Evolutionary conservation across 257 asterid species (phyloP), one percentile per base, ranked within the genome.

Genomic region (Forsythia viridissima): DNA sequence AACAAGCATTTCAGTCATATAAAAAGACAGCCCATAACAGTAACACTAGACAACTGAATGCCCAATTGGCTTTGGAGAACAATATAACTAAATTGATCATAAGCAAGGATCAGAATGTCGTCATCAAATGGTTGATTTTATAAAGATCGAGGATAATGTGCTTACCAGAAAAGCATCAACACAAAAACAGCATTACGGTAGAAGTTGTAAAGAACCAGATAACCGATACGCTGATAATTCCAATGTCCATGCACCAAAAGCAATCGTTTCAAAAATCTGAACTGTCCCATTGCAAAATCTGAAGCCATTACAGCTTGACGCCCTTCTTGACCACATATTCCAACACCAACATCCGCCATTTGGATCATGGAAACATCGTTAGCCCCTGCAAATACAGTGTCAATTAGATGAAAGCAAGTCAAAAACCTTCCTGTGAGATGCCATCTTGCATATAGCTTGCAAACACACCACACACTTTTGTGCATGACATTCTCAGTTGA

Each of bases 321-420:
- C 86, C 99, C 99, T 89, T 96, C 99, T 84, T 91, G 97, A 81
- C 99, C 99, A 87, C 97, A 92, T 80, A 96, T 90, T 79, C 99
- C 99, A 82, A 96, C 97, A 82, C 99, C 99, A 89, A 96, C 97
- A 88, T 96, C 99, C 69, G 99, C 98, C 98, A 96, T 96, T 93
- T 96, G 99, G 83, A 96, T 96, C 99, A 96, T 96, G 76, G 99
- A 96, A 85, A 96, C 98, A 75, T 96, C 99, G 82, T 96, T 96
- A 15, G 99, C 99, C 82, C 99, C 99, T 96, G 83, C 34, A 80
- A 48, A 83, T 67, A 73, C 65, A 79, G 57, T n/a, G 74, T 68
- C 72, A 48, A 82, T 86, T 71, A 82, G 81, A 80, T 68, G 79
- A 80, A 76, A 65, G 67, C 66, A 82, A 42, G 75, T 77, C 63